These are phyloP conservation scores for Lachancea quebecensis DNA, from an alignment of 805 yeast genomes.

Conservation along the genomic window DNA sequence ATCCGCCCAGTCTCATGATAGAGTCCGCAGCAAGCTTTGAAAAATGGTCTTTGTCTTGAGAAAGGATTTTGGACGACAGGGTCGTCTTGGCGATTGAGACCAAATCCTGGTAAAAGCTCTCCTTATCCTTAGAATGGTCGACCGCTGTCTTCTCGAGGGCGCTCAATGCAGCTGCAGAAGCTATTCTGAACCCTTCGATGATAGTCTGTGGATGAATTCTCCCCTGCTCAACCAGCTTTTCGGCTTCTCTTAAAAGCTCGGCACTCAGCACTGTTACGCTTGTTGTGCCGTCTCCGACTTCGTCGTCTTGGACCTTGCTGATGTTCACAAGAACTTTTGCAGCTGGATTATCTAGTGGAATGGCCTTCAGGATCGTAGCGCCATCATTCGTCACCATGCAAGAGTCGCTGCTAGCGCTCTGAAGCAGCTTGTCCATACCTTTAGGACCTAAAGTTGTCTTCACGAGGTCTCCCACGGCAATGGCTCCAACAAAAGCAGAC, in stretches of 20 bases:
- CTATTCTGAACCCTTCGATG: slow-evolving; percentile 91
- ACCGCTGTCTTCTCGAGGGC: slow-evolving; percentile 76
- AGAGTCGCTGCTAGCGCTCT: slow-evolving; percentile 72
- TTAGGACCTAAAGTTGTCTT: slow-evolving; percentile 94
- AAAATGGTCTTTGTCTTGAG: slow-evolving; percentile 91
- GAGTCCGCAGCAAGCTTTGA: slow-evolving; percentile 92
- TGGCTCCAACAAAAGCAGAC: slow-evolving; percentile 96
- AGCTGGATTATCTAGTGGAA: slow-evolving; percentile 95
- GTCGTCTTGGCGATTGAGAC: slow-evolving; percentile 89
- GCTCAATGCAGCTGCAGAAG: slow-evolving; percentile 71
- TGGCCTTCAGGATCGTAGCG: slow-evolving; percentile 89
- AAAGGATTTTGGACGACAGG: slow-evolving; percentile 81
- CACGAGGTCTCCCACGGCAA: slow-evolving; percentile 97
- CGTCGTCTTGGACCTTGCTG: slow-evolving; percentile 94
- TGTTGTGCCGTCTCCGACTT: slow-evolving; percentile 98
- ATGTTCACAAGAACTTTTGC: slow-evolving; percentile 93
- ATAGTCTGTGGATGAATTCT: slow-evolving; percentile 97
- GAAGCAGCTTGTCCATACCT: slow-evolving; percentile 95
- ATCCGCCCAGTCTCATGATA: slow-evolving; percentile 75
- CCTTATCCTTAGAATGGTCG: slow-evolving; percentile 56
- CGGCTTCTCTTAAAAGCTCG: slow-evolving; percentile 90
- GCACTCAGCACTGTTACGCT: slow-evolving; percentile 89
- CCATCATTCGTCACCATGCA: slow-evolving; percentile 94
- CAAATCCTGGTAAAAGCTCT: slow-evolving; percentile 65
- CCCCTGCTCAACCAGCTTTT: slow-evolving; percentile 71